Evolutionary conservation across 2,329 filamentous ascomycete genomes (phyloP).

Genomic region (Alternaria sp.): DNA sequence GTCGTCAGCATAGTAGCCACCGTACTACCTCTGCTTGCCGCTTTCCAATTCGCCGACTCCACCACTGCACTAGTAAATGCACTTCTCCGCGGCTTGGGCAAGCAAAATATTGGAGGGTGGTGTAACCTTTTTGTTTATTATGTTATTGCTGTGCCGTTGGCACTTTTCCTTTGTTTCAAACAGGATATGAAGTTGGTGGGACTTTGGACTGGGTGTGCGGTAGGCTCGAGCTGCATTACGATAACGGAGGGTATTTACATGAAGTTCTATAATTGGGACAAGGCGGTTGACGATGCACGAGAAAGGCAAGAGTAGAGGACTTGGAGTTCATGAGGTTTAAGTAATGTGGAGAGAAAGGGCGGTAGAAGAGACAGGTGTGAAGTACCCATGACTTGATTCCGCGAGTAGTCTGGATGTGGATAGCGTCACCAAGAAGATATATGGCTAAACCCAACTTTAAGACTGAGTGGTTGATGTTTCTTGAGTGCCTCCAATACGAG

Average conservation of each 20-base stretch:
- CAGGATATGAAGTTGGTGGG: constrained; percentile 48
- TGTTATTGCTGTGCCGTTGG: constrained; percentile 49
- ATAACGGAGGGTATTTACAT: constrained; percentile 45
- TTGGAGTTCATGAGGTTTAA: not conserved
- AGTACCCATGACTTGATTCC: not conserved
- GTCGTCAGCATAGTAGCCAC: constrained; percentile 46
- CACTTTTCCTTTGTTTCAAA: constrained; percentile 48
- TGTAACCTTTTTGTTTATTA: constrained; percentile 53
- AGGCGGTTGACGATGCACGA: constrained; percentile 43
- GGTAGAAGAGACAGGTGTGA: not conserved
- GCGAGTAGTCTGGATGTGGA: not conserved
- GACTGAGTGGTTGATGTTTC: not conserved
- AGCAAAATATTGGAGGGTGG: constrained; percentile 52
- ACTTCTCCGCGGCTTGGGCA: constrained; percentile 49
- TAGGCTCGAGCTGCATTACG: constrained; percentile 47
- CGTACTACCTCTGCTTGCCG: constrained; percentile 48
- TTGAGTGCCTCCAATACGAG: not conserved
- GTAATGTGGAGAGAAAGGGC: not conserved
- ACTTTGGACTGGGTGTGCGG: constrained; percentile 50
- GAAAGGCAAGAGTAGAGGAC: constrained; percentile 34
- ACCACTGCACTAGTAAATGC: constrained; percentile 50
- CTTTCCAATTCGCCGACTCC: constrained; percentile 52
- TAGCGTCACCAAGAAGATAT: not conserved
- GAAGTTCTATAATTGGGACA: constrained; percentile 42
- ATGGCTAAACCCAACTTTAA: not conserved